A percentile compares a stretch with the other conserved stretches of the same genome.
phyloP scores from a whole-genome alignment of 1,139 yeast genomes.

The Geotrichum klebahnii region DNA sequence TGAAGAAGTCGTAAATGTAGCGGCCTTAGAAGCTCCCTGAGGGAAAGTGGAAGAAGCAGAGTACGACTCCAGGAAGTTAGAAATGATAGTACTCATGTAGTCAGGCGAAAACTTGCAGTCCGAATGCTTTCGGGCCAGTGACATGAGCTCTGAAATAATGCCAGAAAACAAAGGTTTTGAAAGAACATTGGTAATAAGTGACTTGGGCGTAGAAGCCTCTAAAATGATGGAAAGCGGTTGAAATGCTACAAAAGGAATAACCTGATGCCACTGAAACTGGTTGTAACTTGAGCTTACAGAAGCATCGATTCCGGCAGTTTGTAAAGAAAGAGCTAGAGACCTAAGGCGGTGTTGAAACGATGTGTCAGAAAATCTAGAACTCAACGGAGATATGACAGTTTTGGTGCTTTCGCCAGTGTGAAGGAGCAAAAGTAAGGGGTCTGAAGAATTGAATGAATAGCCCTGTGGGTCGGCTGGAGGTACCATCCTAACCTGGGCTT shows the following conservation, averaged over 20 bases:
- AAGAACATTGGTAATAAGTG: conserved; percentile 60
- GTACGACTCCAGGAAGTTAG: conserved; percentile 9
- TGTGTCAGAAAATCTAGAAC: conserved; percentile 22
- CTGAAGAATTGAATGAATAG: conserved; percentile 18
- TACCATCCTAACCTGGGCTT: conserved; percentile 23
- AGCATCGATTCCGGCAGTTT: conserved; percentile 22
- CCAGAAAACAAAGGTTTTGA: conserved; percentile 85
- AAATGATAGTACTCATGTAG: conserved; percentile 14
- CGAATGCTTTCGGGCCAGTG: conserved; percentile 19
- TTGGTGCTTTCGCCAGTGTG: conserved; percentile 22
- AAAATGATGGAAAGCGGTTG: conserved; percentile 71
- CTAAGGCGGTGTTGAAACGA: conserved; percentile 5
- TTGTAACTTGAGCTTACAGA: conserved; percentile 17
- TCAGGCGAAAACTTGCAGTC: conserved; percentile 17
- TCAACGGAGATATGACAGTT: conserved; percentile 24
- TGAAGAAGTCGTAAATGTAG: conserved; percentile 7
- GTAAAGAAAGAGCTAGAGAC: conserved; percentile 7
- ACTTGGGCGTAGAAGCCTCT: conserved; percentile 61
- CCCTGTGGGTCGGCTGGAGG: conserved; percentile 19
- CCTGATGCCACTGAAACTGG: conserved; percentile 73
- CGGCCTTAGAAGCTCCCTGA: not conserved
- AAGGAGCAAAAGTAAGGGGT: conserved; percentile 21
- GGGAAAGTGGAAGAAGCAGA: not conserved
- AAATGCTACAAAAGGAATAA: conserved; percentile 71
- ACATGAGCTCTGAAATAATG: conserved; percentile 33